A percentile compares a stretch with the other conserved stretches of the same genome.
These are phyloP conservation scores for Penicillium sp. DNA, from an alignment of 2,329 filamentous ascomycete species.

Conservation along the genomic window DNA sequence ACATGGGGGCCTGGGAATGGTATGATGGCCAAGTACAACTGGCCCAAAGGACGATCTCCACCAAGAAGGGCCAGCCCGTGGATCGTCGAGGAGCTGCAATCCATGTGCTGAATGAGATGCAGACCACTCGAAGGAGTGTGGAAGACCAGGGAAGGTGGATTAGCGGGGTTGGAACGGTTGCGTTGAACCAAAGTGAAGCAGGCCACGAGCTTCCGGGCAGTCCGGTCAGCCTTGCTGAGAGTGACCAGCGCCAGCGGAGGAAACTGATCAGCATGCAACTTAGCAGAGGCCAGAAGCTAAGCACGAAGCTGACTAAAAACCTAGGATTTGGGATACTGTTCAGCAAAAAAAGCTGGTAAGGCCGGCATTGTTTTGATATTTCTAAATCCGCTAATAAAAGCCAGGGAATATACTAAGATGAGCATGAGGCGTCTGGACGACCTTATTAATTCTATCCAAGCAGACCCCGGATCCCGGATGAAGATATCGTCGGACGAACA, in stretches of 20 bases:
- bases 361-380: background rate
- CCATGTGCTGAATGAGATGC: slow-evolving; percentile 15
- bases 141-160: slow-evolving; percentile 12
- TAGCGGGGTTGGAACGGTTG: slow-evolving; percentile 6
- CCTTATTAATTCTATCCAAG: slow-evolving; percentile 19
- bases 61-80: slow-evolving; percentile 18
- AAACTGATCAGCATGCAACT: slow-evolving; percentile 14
- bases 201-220: background rate
- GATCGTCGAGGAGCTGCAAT: slow-evolving; percentile 5
- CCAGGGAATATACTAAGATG: slow-evolving; percentile 22
- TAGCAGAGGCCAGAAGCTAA: slow-evolving; percentile 17
- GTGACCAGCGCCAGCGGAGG: background rate
- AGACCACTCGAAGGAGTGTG: slow-evolving; percentile 7
- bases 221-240: background rate
- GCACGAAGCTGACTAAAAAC: slow-evolving; percentile 17
- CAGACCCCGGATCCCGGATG: slow-evolving; percentile 8
- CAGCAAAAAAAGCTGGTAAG: slow-evolving; percentile 21
- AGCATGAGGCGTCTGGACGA: slow-evolving; percentile 11
- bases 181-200: background rate
- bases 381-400: slow-evolving; percentile 11
- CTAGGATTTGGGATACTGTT: slow-evolving; percentile 16
- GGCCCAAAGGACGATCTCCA: slow-evolving; percentile 17
- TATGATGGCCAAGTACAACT: slow-evolving; percentile 16
- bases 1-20: slow-evolving; percentile 24
- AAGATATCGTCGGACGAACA: no score